These are phyloP conservation scores for Penicillium hordei DNA, from an alignment of 2,329 filamentous ascomycete species.

Conservation along the genomic window DNA sequence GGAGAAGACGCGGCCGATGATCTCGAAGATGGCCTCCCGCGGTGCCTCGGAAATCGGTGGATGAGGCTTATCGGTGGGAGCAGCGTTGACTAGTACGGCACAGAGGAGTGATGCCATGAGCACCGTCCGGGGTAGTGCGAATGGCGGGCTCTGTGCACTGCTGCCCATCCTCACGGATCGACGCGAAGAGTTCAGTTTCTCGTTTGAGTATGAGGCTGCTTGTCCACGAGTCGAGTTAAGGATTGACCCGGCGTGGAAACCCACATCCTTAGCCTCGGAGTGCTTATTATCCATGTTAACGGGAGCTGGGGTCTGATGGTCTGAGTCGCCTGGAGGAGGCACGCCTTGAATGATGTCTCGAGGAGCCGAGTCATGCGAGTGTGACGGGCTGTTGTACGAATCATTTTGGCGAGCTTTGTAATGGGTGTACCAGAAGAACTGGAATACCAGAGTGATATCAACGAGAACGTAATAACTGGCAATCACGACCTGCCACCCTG, in stretches of 20 bases:
- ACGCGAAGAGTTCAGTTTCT: slow-evolving; percentile 34
- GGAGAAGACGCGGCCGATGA: slow-evolving; percentile 53
- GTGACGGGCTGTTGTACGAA: slow-evolving; percentile 29
- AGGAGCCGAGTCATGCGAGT: slow-evolving; percentile 29
- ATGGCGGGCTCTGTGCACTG: slow-evolving; percentile 29
- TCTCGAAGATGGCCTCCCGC: slow-evolving; percentile 38
- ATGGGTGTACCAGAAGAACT: slow-evolving; percentile 67
- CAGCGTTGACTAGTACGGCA: slow-evolving; percentile 45
- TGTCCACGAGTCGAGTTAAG: slow-evolving; percentile 21
- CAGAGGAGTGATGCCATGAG: slow-evolving; percentile 48
- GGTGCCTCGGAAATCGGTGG: slow-evolving; percentile 22
- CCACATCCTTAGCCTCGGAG: slow-evolving; percentile 32
- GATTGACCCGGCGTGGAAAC: slow-evolving; percentile 26
- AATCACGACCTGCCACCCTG: slow-evolving; percentile 65
- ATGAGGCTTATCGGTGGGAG: slow-evolving; percentile 35
- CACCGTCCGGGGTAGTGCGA: slow-evolving; percentile 45
- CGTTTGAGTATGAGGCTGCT: slow-evolving; percentile 35
- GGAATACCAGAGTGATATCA: slow-evolving; percentile 60
- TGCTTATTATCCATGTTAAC: slow-evolving; percentile 22
- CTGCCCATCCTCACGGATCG: slow-evolving; percentile 29
- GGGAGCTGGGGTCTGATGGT: slow-evolving; percentile 16
- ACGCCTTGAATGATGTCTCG: slow-evolving; percentile 39
- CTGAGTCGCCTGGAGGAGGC: slow-evolving; percentile 35
- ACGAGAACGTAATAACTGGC: slow-evolving; percentile 67
- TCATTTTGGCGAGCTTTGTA: slow-evolving; percentile 50